Conservation (phyloP, 176 grass and related monocot genomes). For the Hordeum vulgare region DNA sequence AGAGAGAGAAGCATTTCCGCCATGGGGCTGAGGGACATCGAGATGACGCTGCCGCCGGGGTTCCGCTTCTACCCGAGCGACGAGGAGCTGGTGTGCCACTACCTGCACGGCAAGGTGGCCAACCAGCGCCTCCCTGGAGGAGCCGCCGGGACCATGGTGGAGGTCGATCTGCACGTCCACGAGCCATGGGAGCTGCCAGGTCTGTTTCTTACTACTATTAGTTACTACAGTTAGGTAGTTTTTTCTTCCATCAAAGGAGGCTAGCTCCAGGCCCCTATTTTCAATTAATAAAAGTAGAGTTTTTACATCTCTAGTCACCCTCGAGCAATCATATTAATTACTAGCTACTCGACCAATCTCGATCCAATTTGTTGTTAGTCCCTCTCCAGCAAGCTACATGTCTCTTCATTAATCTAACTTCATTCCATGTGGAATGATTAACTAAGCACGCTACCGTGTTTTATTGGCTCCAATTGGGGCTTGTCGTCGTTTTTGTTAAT, state of each 20-base stretch:
- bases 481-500: constrained; percentile 7
- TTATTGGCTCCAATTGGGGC: background rate
- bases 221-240: background rate
- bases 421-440: constrained; percentile 1
- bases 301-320: background rate
- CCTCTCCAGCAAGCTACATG: constrained; percentile 22
- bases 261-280: no score
- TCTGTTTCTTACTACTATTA: background rate
- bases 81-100: constrained; percentile 76
- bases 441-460: constrained; percentile 14
- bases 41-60: constrained; percentile 67
- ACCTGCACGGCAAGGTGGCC: constrained; percentile 64
- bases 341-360: background rate
- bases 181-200: constrained; percentile 86
- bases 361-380: background rate
- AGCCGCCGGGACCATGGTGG: constrained; percentile 40
- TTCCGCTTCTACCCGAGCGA: constrained; percentile 73
- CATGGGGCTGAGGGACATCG: constrained; percentile 65
- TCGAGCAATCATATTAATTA: background rate
- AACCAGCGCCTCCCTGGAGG: constrained; percentile 37
- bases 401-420: background rate
- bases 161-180: constrained; percentile 69
- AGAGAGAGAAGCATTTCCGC: background rate
- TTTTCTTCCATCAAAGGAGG: no score
- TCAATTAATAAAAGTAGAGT: no score